Evolutionary conservation across 345 rosid genomes (phyloP), one percentile per base, ranked within the genome.

Genomic region (Clausena lansium): DNA sequence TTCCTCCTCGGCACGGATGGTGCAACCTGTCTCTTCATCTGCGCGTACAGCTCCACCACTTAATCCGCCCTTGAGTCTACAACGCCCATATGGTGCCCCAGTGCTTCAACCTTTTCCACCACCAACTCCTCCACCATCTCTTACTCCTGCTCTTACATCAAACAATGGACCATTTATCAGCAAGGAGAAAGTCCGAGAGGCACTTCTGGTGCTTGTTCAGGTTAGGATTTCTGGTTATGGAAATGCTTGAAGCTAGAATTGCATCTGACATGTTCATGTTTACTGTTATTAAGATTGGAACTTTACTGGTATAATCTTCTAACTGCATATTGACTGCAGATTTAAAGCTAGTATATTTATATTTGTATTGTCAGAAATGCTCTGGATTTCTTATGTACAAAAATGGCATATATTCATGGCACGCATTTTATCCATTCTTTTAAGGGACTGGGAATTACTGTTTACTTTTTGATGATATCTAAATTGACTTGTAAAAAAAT

Each of bases 61-160:
- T 57, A 92, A 85, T 76, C 87, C 85, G 72, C 84, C 94, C 19
- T 77, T 47, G 67, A 85, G 76, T 80, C 81, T 85, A 64, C 96
- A 91, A 59, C 92, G 92, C n/a, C 76, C 84, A 6, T 90, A 90
- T 78, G 97, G 96, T 79, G 81, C 97, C 74, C 99, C 97, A 27
- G 76, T 94, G 80, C 97, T 91, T 82, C 99, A 95, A 80, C 94
- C 99, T 36, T 95, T 93, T 82, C 98, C 98, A 68, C 99, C 98
- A 35, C 99, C 98, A 17, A 88, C 85, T 63, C 98, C 99, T 27
- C 91, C 97, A 72, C 92, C 86, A 70, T 91, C 97, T 67, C 99
- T 93, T 32, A 87, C 97, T n/a, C 95, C 98, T 70, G 65, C 60
- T 67, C 82, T 84, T 38, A 32, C 77, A 74, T 82, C 85, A 77